These are phyloP conservation scores for Oxyria digyna DNA, from an alignment of 148 eudicot genomes.

Conservation along the genomic window DNA sequence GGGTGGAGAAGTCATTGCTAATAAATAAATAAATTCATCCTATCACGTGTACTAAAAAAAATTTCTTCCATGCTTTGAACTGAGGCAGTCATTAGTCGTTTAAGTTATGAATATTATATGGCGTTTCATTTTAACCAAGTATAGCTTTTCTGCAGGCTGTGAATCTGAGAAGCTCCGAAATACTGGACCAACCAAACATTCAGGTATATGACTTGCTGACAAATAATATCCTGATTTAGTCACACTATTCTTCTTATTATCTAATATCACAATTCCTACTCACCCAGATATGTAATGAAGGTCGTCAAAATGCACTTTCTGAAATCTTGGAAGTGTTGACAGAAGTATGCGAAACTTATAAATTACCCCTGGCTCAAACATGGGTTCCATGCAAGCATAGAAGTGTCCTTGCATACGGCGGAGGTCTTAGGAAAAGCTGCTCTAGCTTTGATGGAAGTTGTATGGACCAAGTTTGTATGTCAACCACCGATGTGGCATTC, in stretches of 20 bases:
- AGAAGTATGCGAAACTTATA: constrained; percentile 72
- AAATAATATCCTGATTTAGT: background rate
- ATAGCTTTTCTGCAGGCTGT: constrained; percentile 57
- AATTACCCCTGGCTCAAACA: constrained; percentile 90
- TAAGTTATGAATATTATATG: background rate
- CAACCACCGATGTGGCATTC: constrained; percentile 79
- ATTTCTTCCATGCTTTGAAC: background rate
- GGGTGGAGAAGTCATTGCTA: background rate
- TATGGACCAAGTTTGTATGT: constrained; percentile 90
- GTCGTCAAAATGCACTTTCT: constrained; percentile 78
- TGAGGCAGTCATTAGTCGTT: background rate
- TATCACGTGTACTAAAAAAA: constrained; percentile 1
- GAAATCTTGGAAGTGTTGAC: constrained; percentile 81
- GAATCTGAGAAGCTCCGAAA: constrained; percentile 77
- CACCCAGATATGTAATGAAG: constrained; percentile 77
- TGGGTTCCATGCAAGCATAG: constrained; percentile 94
- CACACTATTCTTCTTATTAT: background rate
- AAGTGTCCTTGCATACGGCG: constrained; percentile 72
- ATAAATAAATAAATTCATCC: background rate
- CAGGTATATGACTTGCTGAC: constrained; percentile 32
- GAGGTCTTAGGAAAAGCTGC: constrained; percentile 74
- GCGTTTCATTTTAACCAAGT: constrained; percentile 6
- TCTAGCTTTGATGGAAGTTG: constrained; percentile 89
- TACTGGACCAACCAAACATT: constrained; percentile 58
- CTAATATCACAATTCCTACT: background rate